Evolutionary conservation across 192 early-diverging fungal genomes (phyloP).

Genomic region (Helicostylum pulchrum): DNA sequence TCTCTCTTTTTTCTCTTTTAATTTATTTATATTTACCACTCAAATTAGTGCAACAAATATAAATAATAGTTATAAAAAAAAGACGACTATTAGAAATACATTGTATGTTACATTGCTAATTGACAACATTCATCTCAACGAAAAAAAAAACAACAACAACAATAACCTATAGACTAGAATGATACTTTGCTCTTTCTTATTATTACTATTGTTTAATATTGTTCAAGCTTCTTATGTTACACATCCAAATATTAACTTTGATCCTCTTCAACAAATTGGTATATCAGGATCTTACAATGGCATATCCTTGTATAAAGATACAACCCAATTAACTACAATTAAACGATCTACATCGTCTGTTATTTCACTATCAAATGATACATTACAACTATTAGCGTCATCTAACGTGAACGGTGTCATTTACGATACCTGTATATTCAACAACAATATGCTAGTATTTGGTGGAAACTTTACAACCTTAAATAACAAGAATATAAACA

Average conservation of each 20-base stretch:
- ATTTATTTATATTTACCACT: not conserved
- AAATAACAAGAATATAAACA: constrained; percentile 8
- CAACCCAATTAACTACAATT: constrained; percentile 21
- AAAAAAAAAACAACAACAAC: not conserved
- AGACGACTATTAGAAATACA: too few species aligned
- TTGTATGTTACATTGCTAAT: not conserved
- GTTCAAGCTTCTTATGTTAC: constrained; percentile 4
- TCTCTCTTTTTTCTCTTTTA: not conserved
- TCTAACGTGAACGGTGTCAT: constrained; percentile 22
- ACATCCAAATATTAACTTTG: constrained; percentile 14
- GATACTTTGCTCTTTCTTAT: not conserved
- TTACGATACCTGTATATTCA: constrained; percentile 17
- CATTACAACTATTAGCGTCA: constrained; percentile 22
- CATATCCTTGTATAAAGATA: constrained; percentile 29
- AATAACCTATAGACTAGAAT: not conserved
- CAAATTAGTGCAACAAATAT: not conserved
- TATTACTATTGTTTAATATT: not conserved
- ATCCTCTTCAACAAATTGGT: constrained; percentile 14
- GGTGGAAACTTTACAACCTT: constrained; percentile 29
- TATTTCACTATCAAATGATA: constrained; percentile 20
- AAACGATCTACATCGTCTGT: constrained; percentile 16
- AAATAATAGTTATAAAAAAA: too few species aligned
- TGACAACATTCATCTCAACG: not conserved
- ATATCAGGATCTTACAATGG: constrained; percentile 27
- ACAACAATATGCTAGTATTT: constrained; percentile 23